A percentile compares a stretch with the other conserved stretches of the same genome.
Evolutionary conservation across 768 basidiomycete genomes (phyloP).

Genomic region (Pulveroboletus sp.): DNA sequence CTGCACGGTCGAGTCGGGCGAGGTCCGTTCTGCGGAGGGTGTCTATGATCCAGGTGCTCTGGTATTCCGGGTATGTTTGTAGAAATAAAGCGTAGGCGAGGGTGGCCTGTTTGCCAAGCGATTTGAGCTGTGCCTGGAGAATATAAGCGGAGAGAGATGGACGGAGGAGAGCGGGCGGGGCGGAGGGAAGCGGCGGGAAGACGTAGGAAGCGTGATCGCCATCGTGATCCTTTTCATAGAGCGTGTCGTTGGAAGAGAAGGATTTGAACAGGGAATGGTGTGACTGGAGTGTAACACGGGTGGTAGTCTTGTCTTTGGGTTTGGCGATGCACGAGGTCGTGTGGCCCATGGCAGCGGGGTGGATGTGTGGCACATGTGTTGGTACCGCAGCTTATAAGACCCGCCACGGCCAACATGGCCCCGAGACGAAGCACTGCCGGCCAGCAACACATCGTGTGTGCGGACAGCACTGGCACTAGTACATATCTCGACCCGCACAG

Average conservation of each 20-base stretch:
- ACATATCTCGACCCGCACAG: too few species aligned
- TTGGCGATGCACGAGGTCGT: too few species aligned
- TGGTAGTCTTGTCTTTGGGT: too few species aligned
- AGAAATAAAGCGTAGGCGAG: constrained; percentile 51
- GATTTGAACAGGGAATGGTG: constrained; percentile 34
- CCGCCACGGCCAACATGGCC: too few species aligned
- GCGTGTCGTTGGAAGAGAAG: constrained; percentile 39
- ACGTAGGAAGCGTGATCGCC: background rate
- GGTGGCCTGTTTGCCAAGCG: constrained; percentile 35
- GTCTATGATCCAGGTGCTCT: constrained; percentile 68
- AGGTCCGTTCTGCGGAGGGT: constrained; percentile 64
- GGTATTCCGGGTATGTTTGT: constrained; percentile 50
- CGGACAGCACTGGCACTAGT: too few species aligned
- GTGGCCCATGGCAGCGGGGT: too few species aligned
- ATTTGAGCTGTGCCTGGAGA: constrained; percentile 20
- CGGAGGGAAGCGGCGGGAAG: background rate
- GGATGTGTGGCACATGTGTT: too few species aligned
- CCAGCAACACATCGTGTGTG: too few species aligned
- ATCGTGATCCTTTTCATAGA: constrained; percentile 31
- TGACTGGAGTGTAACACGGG: constrained; percentile 6
- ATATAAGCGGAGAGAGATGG: constrained; percentile 24
- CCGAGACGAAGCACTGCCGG: too few species aligned
- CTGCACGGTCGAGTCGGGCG: constrained; percentile 51
- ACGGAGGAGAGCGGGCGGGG: background rate
- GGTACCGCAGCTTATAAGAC: too few species aligned